Conservation (phyloP, 2,329 filamentous ascomycete genomes). For the Phyllosticta ampelicida region DNA sequence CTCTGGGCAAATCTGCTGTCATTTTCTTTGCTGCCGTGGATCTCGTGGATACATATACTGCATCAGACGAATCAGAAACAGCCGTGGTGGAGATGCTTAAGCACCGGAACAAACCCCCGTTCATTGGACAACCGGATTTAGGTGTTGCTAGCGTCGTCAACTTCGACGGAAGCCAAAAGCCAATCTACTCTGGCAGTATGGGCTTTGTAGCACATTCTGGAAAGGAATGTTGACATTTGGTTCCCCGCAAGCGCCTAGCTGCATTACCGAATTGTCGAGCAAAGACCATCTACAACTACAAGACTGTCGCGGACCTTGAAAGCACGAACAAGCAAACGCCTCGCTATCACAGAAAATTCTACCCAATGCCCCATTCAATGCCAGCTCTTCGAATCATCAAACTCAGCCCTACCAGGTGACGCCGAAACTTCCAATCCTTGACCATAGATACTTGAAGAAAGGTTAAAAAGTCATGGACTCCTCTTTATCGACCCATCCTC, state of each 20-base stretch:
- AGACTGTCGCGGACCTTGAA: background rate
- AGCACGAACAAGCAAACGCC: conserved; percentile 4
- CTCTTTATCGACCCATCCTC: conserved; percentile 19
- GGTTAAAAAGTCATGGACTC: background rate
- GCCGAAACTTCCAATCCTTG: background rate
- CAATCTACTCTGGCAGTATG: background rate
- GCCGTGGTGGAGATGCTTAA: background rate
- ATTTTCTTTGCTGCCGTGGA: no score
- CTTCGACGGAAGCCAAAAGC: background rate
- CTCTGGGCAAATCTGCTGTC: no score
- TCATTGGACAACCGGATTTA: background rate
- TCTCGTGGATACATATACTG: no score
- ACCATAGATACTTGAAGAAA: background rate
- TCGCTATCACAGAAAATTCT: conserved; percentile 10
- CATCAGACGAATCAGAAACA: background rate
- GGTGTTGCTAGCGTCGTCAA: background rate
- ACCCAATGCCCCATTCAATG: conserved; percentile 10
- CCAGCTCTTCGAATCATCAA: conserved; percentile 3
- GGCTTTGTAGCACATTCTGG: background rate
- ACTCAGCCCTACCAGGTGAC: background rate
- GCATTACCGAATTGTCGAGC: background rate
- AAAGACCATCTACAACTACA: background rate
- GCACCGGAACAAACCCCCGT: background rate
- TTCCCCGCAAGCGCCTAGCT: background rate
- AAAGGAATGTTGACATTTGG: background rate